A percentile compares a stretch with the other conserved stretches of the same genome.
Evolutionary conservation across 441 rosid genomes (phyloP).

Genomic region (Pelargonium fulgidum): DNA sequence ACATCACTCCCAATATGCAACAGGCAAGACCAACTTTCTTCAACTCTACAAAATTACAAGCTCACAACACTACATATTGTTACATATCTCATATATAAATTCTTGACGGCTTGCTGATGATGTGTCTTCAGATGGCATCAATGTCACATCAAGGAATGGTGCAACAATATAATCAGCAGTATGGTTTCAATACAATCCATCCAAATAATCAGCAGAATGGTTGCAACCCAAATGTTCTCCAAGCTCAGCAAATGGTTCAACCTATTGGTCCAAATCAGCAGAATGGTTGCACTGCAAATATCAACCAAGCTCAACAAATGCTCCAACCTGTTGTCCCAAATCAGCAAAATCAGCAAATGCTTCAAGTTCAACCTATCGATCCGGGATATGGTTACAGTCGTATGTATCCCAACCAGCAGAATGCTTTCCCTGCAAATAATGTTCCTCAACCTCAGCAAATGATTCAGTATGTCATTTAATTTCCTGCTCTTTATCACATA

Average conservation of each 20-base stretch:
- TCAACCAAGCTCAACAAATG: neutral
- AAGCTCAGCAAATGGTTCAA: constrained; percentile 1
- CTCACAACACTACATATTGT: no score
- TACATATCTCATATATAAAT: no score
- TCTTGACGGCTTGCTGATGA: no score
- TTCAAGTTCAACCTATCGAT: neutral
- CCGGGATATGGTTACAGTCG: neutral
- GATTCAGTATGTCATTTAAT: neutral
- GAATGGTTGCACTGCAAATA: neutral
- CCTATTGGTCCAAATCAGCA: constrained; percentile 1
- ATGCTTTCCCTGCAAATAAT: neutral
- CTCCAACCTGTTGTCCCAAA: neutral
- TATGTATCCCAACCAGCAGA: neutral
- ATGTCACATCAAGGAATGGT: no score
- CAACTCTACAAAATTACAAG: neutral
- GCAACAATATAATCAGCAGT: no score
- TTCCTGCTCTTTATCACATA: neutral
- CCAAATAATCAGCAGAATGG: neutral
- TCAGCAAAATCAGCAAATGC: neutral
- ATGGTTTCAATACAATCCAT: neutral
- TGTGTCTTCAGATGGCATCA: no score
- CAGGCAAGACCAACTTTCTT: neutral
- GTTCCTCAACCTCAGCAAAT: constrained; percentile 1
- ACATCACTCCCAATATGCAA: neutral
- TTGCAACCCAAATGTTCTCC: neutral